Conservation (phyloP, 306 rosid species). For the Sphenostylis stenocarpa region DNA sequence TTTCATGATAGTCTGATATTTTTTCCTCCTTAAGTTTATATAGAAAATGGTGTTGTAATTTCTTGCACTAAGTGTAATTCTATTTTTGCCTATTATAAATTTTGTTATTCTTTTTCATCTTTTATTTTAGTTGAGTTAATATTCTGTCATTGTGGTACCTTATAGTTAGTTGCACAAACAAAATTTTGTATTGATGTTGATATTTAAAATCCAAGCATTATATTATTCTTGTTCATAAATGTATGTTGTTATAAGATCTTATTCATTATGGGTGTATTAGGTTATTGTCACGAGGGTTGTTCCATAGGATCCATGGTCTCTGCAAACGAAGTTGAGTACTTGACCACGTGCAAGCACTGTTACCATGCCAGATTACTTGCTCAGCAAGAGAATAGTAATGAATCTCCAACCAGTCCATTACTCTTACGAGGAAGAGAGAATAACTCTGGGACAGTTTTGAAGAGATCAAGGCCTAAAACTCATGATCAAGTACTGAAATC, state of each 20-base stretch:
- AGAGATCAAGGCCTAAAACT: conserved; percentile 45
- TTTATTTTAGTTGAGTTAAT: too few species aligned
- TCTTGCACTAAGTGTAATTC: too few species aligned
- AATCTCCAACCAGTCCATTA: conserved; percentile 84
- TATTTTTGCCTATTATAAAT: too few species aligned
- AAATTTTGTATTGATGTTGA: conserved; percentile 10
- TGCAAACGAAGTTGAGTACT: conserved; percentile 44
- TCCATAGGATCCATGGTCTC: conserved; percentile 50
- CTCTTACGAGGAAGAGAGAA: conserved; percentile 58
- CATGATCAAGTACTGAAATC: conserved; percentile 30
- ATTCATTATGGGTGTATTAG: conserved; percentile 52
- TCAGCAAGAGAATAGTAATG: conserved; percentile 54
- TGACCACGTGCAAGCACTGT: conserved; percentile 72
- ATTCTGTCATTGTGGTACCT: too few species aligned
- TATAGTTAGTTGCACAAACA: background rate
- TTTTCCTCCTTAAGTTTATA: too few species aligned
- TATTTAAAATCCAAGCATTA: conserved; percentile 14
- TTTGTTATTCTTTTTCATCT: too few species aligned
- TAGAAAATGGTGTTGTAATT: too few species aligned
- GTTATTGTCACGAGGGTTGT: conserved; percentile 75
- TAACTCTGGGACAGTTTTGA: conserved; percentile 41
- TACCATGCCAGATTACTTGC: conserved; percentile 51
- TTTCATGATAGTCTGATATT: too few species aligned
- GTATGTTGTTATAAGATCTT: conserved; percentile 23
- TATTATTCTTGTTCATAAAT: background rate